Base-by-base conservation (phyloP, 768 basidiomycete species). In the Boletus huronensis region DNA sequence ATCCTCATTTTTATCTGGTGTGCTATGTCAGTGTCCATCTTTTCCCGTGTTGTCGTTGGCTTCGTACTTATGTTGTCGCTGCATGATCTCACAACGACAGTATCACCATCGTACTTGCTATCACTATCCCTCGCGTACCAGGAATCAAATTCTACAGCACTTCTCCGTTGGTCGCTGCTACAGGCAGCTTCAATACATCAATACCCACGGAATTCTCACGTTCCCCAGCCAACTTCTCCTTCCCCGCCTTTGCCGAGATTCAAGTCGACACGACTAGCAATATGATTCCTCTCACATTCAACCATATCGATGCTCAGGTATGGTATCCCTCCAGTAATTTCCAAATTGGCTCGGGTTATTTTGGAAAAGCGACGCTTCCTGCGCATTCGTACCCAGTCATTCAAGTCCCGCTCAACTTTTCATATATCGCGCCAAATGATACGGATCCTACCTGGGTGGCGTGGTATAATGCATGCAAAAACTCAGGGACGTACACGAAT, bases 221-320 rank as follows among this genome's bases (percentile, higher is more conserved):
- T 54, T 70, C 76, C 1, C 93, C 93, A 0, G 85, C 94, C 51
- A 96, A 96, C 72, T 98, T 96, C 72, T 83, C 87, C 34, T 98
- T 98, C 78, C 82, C 88, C 3, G 90, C 85, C 0, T 76, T 78
- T 41, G 82, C 92, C 17, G 78, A 85, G 21, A 74, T 98, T 11
- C 80, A 91, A 71, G 78, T 90, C 46, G 82, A 96, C 72, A 93
- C 91, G 9, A 74, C 72, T 14, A 72, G 73, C 61, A 94, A 89
- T 63, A 89, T 82, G 65, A 75, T 96, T 13, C 93, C 94, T 5
- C 67, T 94, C 44, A 83, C 80, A 35, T 85, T 95, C 74, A 82
- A 75, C 35, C 74, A 78, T 58, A 74, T 97, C 45, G 73, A 76
- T 47, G 93, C 89, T 0, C 67, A 78, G 28, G 74, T 96, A 3